Evolutionary conservation across 2,329 filamentous ascomycete genomes (phyloP), one percentile per base, ranked within the genome.

Genomic region (Rasamsonia emersonii): DNA sequence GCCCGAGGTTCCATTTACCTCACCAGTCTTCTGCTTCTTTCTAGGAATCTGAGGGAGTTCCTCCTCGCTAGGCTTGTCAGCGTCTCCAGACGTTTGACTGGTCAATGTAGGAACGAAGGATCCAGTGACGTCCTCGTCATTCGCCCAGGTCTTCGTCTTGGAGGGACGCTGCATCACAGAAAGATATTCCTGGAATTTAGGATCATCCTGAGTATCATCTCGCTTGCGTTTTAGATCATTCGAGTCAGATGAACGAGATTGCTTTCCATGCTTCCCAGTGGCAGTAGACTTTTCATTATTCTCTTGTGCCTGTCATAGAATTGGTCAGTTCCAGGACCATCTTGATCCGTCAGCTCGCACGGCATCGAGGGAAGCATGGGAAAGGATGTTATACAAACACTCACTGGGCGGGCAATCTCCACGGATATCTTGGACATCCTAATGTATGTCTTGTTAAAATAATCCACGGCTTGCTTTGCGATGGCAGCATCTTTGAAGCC

Each of bases 401-500:
- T 54, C 66, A 93, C 82, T 38, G 91, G 81, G 56, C 75, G 79
- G 35, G 91, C 91, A 51, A 91, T 66, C 64, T 95, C 88, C 40
- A 95, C 91, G 18, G 72, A 73, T 50, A 98, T 86, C 66, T 81
- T 93, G 36, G 88, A 94, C 83, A 95, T 91, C 48, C 86, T 85
- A 50, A 98, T 86, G 62, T 86, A 98, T 42, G 88, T 81, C 56
- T 77, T 85, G 68, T 98, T 88, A 70, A 95, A 95, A 67, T 94
- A 93, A 60, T 84, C 88, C 56, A 93, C 82, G 26, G 91, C 89
- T 52, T 79, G 75, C 36, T 75, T 68, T 35, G 91, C 91, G 54
- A 85, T 81, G 40, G 89, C 77, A 9, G 82, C 67, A 31, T 75
- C 83, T 63, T 84, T 88, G 70, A 89, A 96, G 41, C 91, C 91